Percentiles rank a stretch among this genome's conserved stretches.
Evolutionary conservation across 305 asterid species (phyloP).

Genomic region (Fraxinus albicans): DNA sequence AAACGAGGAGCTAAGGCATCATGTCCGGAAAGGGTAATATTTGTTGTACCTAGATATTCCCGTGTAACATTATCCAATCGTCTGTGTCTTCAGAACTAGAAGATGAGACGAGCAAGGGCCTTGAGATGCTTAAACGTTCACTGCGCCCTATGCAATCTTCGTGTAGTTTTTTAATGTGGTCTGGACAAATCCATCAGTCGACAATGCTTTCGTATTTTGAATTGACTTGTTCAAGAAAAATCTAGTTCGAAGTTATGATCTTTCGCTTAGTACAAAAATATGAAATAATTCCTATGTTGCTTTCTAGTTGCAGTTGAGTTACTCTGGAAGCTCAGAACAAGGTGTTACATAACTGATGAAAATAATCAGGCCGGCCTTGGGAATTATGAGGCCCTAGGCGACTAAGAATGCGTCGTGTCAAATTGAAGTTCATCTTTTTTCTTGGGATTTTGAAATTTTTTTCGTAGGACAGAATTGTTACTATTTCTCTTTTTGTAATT

Average conservation of each 20-base stretch:
- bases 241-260: not conserved
- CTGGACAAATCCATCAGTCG: slow-evolving; percentile 10
- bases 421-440: no score
- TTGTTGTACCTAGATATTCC: slow-evolving; percentile 15
- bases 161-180: slow-evolving; percentile 19
- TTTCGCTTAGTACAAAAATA: not conserved
- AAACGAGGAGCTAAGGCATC: slow-evolving; percentile 58
- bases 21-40: slow-evolving; percentile 33
- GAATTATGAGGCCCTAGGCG: no score
- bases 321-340: not conserved
- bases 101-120: slow-evolving; percentile 21
- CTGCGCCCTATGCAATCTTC: slow-evolving; percentile 24
- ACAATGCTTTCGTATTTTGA: not conserved
- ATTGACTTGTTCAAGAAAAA: not conserved
- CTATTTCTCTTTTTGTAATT: no score
- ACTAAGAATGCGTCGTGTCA: no score
- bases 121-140: slow-evolving; percentile 25
- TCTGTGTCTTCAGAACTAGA: not conserved
- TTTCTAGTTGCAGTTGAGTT: not conserved
- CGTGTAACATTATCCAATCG: slow-evolving; percentile 21
- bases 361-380: no score
- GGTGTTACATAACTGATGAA: not conserved
- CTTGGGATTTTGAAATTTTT: no score
- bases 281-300: not conserved
- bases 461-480: no score